Base-by-base conservation (phyloP, 768 basidiomycete genomes). In the Gloeophyllum trabeum region DNA sequence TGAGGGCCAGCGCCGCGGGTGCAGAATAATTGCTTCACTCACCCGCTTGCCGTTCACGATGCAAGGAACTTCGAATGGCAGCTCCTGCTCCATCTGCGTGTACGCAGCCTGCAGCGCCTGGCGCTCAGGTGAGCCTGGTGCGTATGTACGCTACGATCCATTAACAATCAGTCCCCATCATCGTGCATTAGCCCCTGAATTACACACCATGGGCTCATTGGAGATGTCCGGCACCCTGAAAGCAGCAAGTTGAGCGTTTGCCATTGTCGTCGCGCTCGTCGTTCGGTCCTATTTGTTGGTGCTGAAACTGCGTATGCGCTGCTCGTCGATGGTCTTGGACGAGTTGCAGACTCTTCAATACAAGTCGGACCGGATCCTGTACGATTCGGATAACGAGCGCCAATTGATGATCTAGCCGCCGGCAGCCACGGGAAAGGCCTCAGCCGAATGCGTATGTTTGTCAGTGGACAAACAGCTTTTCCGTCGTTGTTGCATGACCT, bases 151-250 rank as follows among this genome's bases (percentile, higher is more conserved):
- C 89, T 92, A n/a, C n/a, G 52, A 41, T 40, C 36, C 22, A 22
- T 25, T 43, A 35, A 35, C 7, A 41, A n/a, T 12, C 19, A 39
- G 32, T 4, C 22, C 19, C 10, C 24, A 14, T 21, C 20, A 24
- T 24, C 43, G 36, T 42, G 26, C 12, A n/a, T n/a, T n/a, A n/a
- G 14, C 7, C 19, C 18, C 20, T 38, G 0, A 12, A 12, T 28
- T n/a, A 30, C 69, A 52, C 52, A 89, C 89, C 85, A 97, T 84
- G 32, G 89, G 86, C 64, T 98, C 96, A 79, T 99, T 99, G 43
- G 84, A 73, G 55, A 92, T 69, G 19, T 62, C 67, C 18, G 94
- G 94, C 44, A 90, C 75, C 57, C 81, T 83, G 79, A 93, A 96
- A 3, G 76, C 52, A 16, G 87, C 91, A 37, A 94, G 79, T 54